phyloP scores from a whole-genome alignment of 2,329 filamentous ascomycete genomes.

The Talaromyces funiculosus region DNA sequence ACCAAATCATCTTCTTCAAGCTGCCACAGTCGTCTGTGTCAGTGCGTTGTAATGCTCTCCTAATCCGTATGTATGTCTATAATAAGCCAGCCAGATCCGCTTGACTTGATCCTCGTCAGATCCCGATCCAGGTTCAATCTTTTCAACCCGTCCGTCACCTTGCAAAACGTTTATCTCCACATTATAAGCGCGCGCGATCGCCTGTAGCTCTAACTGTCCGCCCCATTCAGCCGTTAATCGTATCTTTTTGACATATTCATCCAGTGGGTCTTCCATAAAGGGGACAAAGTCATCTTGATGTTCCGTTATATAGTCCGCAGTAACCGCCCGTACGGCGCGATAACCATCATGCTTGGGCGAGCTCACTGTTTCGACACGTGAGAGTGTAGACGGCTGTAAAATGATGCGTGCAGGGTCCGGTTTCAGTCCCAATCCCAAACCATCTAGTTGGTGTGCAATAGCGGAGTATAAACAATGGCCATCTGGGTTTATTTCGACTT shows the following conservation, averaged over 20 bases:
- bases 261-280: slow-evolving; percentile 78
- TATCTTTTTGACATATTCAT: slow-evolving; percentile 68
- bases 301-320: slow-evolving; percentile 68
- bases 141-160: slow-evolving; percentile 70
- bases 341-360: slow-evolving; percentile 49
- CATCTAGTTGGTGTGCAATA: slow-evolving; percentile 72
- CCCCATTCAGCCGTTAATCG: slow-evolving; percentile 91
- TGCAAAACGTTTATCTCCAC: slow-evolving; percentile 82
- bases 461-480: slow-evolving; percentile 94
- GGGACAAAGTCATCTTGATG: slow-evolving; percentile 77
- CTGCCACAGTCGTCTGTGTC: slow-evolving; percentile 37
- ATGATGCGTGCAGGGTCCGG: slow-evolving; percentile 33
- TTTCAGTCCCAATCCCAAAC: slow-evolving; percentile 37
- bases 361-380: slow-evolving; percentile 28
- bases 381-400: slow-evolving; percentile 26
- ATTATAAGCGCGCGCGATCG: slow-evolving; percentile 73
- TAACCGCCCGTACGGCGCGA: slow-evolving; percentile 60
- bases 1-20: background rate
- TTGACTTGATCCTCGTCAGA: slow-evolving; percentile 45
- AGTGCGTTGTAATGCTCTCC: slow-evolving; percentile 98
- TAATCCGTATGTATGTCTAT: slow-evolving; percentile 85
- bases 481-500: slow-evolving; percentile 79
- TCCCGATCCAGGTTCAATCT: slow-evolving; percentile 54
- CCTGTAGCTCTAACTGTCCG: slow-evolving; percentile 82
- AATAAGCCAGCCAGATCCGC: slow-evolving; percentile 88